These are phyloP conservation scores for Hypholoma sublateritium DNA, from an alignment of 768 basidiomycete species.

Conservation along the genomic window DNA sequence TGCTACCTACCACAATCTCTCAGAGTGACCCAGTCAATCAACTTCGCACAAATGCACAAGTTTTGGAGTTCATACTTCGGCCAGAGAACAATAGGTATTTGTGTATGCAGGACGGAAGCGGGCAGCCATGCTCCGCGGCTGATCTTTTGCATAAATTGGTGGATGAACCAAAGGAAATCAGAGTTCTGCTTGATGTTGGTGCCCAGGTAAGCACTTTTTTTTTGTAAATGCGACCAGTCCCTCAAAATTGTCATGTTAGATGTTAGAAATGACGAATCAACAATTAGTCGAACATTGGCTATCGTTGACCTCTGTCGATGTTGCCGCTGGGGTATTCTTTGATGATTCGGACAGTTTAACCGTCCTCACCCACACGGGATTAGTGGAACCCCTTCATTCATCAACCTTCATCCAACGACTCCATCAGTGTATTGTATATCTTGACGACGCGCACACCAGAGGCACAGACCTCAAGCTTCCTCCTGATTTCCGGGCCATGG, in stretches of 20 bases:
- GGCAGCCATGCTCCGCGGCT: constrained; percentile 17
- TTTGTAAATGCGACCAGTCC: background rate
- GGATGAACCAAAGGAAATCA: constrained; percentile 35
- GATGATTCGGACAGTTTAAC: constrained; percentile 34
- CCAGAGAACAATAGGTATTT: constrained; percentile 40
- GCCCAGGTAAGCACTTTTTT: constrained; percentile 36
- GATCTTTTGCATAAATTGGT: constrained; percentile 32
- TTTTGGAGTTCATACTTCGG: constrained; percentile 36
- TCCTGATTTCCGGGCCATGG: constrained; percentile 36
- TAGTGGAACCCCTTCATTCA: constrained; percentile 31
- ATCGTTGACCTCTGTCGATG: constrained; percentile 15
- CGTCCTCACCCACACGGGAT: constrained; percentile 36
- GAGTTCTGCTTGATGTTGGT: constrained; percentile 54
- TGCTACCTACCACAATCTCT: constrained; percentile 34
- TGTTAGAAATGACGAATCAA: constrained; percentile 47
- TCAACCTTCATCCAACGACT: constrained; percentile 37
- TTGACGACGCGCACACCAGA: constrained; percentile 53
- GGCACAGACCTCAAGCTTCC: constrained; percentile 57
- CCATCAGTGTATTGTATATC: constrained; percentile 43
- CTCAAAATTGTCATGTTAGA: constrained; percentile 2
- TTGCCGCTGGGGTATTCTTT: constrained; percentile 45
- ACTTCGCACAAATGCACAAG: constrained; percentile 47
- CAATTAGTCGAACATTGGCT: constrained; percentile 45
- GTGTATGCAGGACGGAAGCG: constrained; percentile 20
- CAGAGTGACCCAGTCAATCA: constrained; percentile 39